Conservation (phyloP, 73 alveolate species). For the Diophrys appendiculata region DNA sequence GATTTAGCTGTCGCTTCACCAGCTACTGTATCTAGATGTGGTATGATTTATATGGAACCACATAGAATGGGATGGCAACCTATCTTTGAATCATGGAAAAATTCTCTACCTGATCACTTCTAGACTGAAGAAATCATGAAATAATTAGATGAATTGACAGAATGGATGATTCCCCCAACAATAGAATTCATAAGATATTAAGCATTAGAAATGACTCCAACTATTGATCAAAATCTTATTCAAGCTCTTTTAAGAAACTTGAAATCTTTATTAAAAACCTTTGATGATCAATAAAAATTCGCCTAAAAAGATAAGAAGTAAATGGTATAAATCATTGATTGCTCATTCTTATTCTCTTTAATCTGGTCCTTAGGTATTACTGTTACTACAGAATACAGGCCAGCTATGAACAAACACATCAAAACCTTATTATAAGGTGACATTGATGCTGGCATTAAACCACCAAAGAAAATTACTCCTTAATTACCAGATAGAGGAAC, state of each 20-base stretch:
- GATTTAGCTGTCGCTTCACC: constrained; percentile 99
- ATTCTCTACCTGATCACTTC: constrained; percentile 79
- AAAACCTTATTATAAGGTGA: constrained; percentile 90
- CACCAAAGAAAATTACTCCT: constrained; percentile 81
- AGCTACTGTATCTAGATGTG: constrained; percentile 99
- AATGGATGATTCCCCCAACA: constrained; percentile 83
- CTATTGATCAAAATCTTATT: constrained; percentile 71
- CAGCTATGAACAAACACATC: constrained; percentile 82
- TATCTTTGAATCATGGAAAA: constrained; percentile 83
- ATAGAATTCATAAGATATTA: constrained; percentile 68
- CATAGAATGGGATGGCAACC: constrained; percentile 91
- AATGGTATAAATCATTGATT: constrained; percentile 81
- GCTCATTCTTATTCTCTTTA: constrained; percentile 85
- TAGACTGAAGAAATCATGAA: constrained; percentile 95
- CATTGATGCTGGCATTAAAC: constrained; percentile 75
- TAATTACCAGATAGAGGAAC: constrained; percentile 95
- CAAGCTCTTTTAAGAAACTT: constrained; percentile 61
- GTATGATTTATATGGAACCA: constrained; percentile 97
- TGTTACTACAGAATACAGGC: constrained; percentile 92
- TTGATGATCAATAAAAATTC: constrained; percentile 73
- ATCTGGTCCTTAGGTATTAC: constrained; percentile 98
- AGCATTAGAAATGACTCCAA: constrained; percentile 79
- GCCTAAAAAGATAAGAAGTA: constrained; percentile 64
- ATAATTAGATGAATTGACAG: constrained; percentile 58
- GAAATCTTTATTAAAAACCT: constrained; percentile 70